phyloP scores from a whole-genome alignment of 2,329 filamentous ascomycete genomes.

The Ceratocystis colombiana region DNA sequence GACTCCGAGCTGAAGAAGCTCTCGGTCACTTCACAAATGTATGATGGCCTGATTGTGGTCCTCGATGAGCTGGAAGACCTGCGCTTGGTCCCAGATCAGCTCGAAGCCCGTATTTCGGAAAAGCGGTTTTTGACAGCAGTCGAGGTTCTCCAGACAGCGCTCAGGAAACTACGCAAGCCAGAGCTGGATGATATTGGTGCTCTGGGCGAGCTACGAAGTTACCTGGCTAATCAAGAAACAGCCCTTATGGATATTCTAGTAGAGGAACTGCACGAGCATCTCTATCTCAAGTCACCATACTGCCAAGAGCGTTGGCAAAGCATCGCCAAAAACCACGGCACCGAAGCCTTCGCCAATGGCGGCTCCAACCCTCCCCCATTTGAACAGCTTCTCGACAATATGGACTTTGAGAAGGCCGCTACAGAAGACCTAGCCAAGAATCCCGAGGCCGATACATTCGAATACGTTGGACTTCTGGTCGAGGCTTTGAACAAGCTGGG shows the following conservation, averaged over 20 bases:
- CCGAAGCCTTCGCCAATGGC: conserved; percentile 40
- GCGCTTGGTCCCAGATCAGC: conserved; percentile 76
- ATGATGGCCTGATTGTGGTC: conserved; percentile 78
- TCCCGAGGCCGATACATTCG: conserved; percentile 89
- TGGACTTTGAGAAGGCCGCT: conserved; percentile 52
- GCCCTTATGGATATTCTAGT: conserved; percentile 86
- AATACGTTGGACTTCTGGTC: conserved; percentile 77
- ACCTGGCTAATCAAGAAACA: conserved; percentile 86
- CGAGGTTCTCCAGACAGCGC: conserved; percentile 77
- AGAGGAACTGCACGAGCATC: conserved; percentile 93
- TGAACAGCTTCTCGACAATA: conserved; percentile 48
- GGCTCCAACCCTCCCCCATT: conserved; percentile 44
- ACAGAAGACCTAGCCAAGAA: conserved; percentile 86
- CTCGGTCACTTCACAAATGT: conserved; percentile 76
- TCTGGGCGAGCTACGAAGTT: conserved; percentile 71
- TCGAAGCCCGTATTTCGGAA: conserved; percentile 90
- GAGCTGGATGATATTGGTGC: conserved; percentile 89
- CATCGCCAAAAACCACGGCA: conserved; percentile 57
- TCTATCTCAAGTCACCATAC: conserved; percentile 96
- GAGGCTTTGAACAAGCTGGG: conserved; percentile 86
- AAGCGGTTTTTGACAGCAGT: conserved; percentile 91
- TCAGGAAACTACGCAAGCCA: conserved; percentile 72
- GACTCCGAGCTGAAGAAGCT: conserved; percentile 87
- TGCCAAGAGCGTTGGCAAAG: conserved; percentile 93
- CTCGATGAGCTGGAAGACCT: conserved; percentile 79